Conservation (phyloP, 1,284 basidiomycete species). For the Peniophora sp. region DNA sequence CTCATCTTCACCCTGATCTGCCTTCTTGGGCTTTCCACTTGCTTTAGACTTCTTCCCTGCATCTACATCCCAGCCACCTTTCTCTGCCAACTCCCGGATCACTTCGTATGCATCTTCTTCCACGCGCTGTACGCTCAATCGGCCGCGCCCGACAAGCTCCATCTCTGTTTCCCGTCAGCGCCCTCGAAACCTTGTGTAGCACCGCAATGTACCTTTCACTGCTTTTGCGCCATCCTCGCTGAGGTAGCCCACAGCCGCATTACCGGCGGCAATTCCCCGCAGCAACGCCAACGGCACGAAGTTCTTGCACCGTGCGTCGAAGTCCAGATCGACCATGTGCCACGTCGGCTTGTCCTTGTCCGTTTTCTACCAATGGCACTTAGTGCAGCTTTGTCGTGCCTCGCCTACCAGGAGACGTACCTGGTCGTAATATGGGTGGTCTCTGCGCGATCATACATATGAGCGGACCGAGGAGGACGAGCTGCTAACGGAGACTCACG, state of each 20-base stretch:
- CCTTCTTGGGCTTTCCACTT: constrained; percentile 2
- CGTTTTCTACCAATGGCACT: constrained; percentile 57
- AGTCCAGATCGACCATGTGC: constrained; percentile 88
- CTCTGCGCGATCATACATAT: constrained; percentile 22
- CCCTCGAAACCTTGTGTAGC: not conserved
- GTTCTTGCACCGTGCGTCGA: constrained; percentile 58
- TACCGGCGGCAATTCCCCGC: constrained; percentile 46
- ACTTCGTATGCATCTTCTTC: constrained; percentile 62
- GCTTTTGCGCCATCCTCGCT: constrained; percentile 48
- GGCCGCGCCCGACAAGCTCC: constrained; percentile 77
- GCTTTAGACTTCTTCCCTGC: constrained; percentile 3
- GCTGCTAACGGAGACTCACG: no score
- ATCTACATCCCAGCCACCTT: constrained; percentile 61
- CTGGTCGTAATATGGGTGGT: constrained; percentile 86
- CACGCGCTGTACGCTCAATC: constrained; percentile 86
- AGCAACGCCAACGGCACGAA: constrained; percentile 79
- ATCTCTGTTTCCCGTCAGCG: constrained; percentile 38
- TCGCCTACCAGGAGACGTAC: constrained; percentile 29
- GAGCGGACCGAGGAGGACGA: not conserved
- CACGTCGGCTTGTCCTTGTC: constrained; percentile 73
- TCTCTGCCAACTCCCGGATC: constrained; percentile 58
- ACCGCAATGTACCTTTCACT: constrained; percentile 44
- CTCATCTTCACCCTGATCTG: not conserved
- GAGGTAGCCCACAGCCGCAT: constrained; percentile 50
- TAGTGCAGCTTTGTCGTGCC: not conserved